Evolutionary conservation across 2,329 filamentous ascomycete species (phyloP), one percentile per base, ranked within the genome.

Genomic region (Triangularia setosa): DNA sequence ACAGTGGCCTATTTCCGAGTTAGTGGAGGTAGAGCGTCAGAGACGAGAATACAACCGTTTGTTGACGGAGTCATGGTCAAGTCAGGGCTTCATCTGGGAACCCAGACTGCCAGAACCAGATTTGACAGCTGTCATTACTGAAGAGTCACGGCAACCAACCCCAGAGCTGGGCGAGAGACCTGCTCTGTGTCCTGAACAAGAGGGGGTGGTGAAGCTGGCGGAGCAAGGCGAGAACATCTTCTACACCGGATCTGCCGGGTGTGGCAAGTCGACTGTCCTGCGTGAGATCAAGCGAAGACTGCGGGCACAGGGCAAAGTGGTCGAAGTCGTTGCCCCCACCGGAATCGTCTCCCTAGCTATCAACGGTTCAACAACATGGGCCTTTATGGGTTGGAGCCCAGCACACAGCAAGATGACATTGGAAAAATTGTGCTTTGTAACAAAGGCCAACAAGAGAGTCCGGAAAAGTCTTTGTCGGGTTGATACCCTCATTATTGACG

Each of bases 171-270:
- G 8, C 4, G 40, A 48, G n/a, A 48, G 40, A 14, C n/a, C 12
- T 72, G 73, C 58, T 75, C 74, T 86, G 14, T 81, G 79, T 58
- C 68, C 74, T 5, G 83, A 85, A 68, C 82, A 86, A 69, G 71
- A 74, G 9, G 74, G 73, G 1, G 69, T 87, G 2, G 80, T 87
- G 0, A 74, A 85, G 1, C 73, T 84, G 0, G 84, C 87, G 25
- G 64, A 79, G 3, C 75, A 74, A 2, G 83, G 85, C 0, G 66
- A 71, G 1, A 89, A 89, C 61, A 83, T 89, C 9, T 90, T 89
- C 70, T 89, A 84, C 68, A 89, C 86, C 0, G 87, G 87, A 8
- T 85, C 84, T 0, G 87, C 86, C 14, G 87, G 87, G 0, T 83
- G 80, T 55, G 85, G 85, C 2, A 87, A 87, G 70, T 84, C 82